Evolutionary conservation across 164 flowering plant species (phyloP), one percentile per base, ranked within the genome.

Genomic region (Vitis rupestris): DNA sequence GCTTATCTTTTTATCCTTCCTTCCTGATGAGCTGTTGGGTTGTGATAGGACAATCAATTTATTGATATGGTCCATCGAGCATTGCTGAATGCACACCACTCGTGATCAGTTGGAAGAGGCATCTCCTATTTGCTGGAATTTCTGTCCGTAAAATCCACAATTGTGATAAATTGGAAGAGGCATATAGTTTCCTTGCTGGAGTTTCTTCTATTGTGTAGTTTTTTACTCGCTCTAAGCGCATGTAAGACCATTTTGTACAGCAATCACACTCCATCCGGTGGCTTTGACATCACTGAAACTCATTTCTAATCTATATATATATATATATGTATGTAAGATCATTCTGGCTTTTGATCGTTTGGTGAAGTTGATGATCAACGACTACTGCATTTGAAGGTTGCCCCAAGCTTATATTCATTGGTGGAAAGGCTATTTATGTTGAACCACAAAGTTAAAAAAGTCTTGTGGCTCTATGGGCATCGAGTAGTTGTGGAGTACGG

Each of bases 11-110:
- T 3, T 29, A 27, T 48, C 62, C 6, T 54, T 49, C 50, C 16
- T 51, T 49, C 50, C 16, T 51, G 54, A 53, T 56, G 3, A 37
- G 62, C 10, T 56, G 48, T 64, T 51, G 10, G 29, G 11, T 61
- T 60, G 29, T 77, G 31, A 50, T 53, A 84, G 87, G 87, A 84
- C 73, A 70, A 84, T 74, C 83, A 76, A 72, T 84, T 84, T 68
- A 78, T 84, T 27, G 85, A 84, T 76, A 72, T 80, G 87, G 81
- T 84, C 4, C 69, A 76, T 66, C 83, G 76, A 53, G 83, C 83
- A 19, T 44, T 84, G 62, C 76, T 78, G 66, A 84, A 80, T 63
- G 78, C 83, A 19, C 87, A 84, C 63, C 78, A 77, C 7, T 76
- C 80, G 5, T 82, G 72, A 78, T 16, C 13, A 48, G 13, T 2